Conservation (phyloP, 176 grass and related monocot species). For the Ananas comosus region DNA sequence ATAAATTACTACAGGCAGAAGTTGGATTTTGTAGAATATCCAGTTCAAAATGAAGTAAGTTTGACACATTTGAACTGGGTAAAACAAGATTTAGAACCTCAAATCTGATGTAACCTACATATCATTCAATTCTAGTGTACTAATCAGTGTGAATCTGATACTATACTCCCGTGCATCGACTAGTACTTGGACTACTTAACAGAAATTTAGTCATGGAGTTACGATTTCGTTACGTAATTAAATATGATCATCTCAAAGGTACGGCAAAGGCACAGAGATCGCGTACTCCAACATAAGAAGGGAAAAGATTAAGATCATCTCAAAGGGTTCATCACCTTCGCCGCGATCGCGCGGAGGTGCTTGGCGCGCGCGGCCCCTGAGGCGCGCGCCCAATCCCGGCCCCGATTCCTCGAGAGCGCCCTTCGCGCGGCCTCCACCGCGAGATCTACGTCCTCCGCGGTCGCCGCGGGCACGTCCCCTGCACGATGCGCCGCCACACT, state of each 20-base stretch:
- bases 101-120: no score
- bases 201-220: no score
- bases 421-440: constrained; percentile 68
- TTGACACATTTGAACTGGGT: no score
- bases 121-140: no score
- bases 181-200: no score
- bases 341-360: constrained; percentile 87
- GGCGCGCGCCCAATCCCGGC: constrained; percentile 74
- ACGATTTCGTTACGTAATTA: not conserved
- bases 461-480: constrained; percentile 88
- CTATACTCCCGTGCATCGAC: no score
- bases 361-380: constrained; percentile 73
- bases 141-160: no score
- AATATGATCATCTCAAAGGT: not conserved
- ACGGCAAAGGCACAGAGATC: not conserved
- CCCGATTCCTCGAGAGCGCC: constrained; percentile 66
- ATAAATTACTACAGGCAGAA: not conserved
- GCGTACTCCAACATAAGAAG: not conserved
- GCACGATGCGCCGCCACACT: constrained; percentile 7
- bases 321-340: constrained; percentile 39
- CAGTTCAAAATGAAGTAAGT: no score
- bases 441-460: constrained; percentile 81
- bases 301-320: not conserved
- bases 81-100: no score
- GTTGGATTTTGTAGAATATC: not conserved